Base-by-base conservation (phyloP, 139 green algal genomes). In the Zygnema cylindricum region DNA sequence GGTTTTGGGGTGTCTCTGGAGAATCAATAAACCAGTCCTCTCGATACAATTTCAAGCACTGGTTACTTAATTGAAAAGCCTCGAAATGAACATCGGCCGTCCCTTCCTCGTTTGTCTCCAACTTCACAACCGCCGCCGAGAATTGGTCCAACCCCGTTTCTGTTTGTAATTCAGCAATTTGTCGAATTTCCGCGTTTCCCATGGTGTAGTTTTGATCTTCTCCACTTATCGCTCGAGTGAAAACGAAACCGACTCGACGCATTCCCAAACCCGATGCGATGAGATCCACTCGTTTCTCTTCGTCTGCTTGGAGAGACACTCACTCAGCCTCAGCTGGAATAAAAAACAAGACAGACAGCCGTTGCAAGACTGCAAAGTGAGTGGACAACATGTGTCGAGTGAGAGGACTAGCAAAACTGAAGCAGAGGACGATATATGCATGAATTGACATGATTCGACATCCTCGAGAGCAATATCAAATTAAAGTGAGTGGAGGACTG, bases 201-300 rank as follows among this genome's bases (percentile, higher is more conserved):
- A 98, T 93, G 88, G 98, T 98, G 92, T 94, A 98, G 42, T 98
- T 96, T 1, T 89, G 84, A 84, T 95, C 92, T 87, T 95, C 93
- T 36, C 88, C 94, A 78, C 90, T 95, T 77, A 85, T 42, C 39
- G 32, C 85, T 89, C 98, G 96, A 32, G 91, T 94, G 87, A 98
- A 98, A 39, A 99, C 96, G 93, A 95, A 98, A 30, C 97, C 97
- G 25, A 99, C 95, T 85, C 94, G 93, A 89, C 94, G 41, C 90
- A 95, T 88, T 35, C 95, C 95, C 0, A 97, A 77, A 0, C 55
- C 39, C 30, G 81, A 71, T 0, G 95, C 95, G 33, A 98, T 90
- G 23, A 92, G 87, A 35, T 97, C 95, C 1, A 94, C 95, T 0
- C 82, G 41, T 81, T 91, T 35, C 81, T 96, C 94, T 55, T 97